Base-by-base conservation (phyloP, 257 asterid species). In the Solanum neorickii region DNA sequence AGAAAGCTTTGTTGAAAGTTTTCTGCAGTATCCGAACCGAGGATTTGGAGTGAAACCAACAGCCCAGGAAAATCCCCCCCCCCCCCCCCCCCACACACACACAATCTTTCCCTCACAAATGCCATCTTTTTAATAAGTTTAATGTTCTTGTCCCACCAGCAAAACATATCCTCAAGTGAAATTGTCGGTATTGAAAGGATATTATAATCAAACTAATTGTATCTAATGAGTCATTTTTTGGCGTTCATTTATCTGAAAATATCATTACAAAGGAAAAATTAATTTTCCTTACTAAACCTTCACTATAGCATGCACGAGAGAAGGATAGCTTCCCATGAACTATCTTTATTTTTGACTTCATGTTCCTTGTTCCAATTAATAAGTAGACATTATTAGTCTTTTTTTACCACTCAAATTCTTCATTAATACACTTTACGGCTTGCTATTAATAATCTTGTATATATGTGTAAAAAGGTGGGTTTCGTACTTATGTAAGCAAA, bases 31-130 rank as follows among this genome's bases (percentile, higher is more conserved):
- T 68, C 75, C 39, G 2, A 49, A 83, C 66, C 42, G 72, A 56
- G 88, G 90, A 18, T 89, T 90, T 29, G 73, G 52, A 29, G 87
- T 76, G 85, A 83, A 69, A 15, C 91, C 92, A 3, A 90, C 52
- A 5, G 89, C 31, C 92, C 93, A 91, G 2, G 83, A 68, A 72
- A 87, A 87, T 14, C 35, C 1, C 6, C 39, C 39, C 39, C 39
- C 39, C 39, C 39, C 37, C 0, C 37, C 37, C 88, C 69, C 66
- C 73, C 87, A n/a, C n/a, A n/a, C n/a, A n/a, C n/a, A n/a, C 88
- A 89, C 77, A 90, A 49, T 62, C 93, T 82, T 47, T 90, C 68
- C 88, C 93, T 88, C 4, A 78, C 88, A 78, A 90, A 91, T 21
- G 52, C 69, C 89, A 87, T 16, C 62, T 87, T 90, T 27, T 86